Evolutionary conservation across 2,329 filamentous ascomycete genomes (phyloP).

Genomic region (Trichoderma cornu-damae): DNA sequence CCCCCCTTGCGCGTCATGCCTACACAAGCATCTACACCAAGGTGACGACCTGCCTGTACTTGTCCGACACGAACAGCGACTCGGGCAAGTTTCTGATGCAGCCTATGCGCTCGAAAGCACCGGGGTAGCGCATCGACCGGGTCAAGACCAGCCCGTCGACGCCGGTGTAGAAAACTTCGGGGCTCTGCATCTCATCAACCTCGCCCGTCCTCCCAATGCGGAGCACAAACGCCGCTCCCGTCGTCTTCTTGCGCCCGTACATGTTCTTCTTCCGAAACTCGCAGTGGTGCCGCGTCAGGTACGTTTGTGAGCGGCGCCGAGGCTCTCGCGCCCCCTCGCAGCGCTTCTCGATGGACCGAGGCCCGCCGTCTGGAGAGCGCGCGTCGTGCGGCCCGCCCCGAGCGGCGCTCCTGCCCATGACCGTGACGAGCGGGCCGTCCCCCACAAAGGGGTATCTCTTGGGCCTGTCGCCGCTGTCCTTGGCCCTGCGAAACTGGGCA

Average conservation of each 20-base stretch:
- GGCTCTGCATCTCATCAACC: too few species aligned
- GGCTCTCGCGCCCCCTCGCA: not conserved
- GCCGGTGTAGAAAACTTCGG: not conserved
- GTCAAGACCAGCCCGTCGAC: slow-evolving; percentile 11
- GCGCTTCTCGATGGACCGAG: too few species aligned
- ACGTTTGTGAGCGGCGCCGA: not conserved
- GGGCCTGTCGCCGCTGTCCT: not conserved
- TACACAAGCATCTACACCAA: not conserved
- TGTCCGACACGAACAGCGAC: too few species aligned
- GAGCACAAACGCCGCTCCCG: not conserved
- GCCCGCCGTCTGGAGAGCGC: too few species aligned
- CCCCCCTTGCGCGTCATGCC: too few species aligned
- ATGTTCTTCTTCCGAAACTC: not conserved
- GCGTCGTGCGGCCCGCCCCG: not conserved
- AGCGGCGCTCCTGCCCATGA: not conserved
- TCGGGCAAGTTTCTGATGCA: not conserved
- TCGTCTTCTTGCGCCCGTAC: not conserved
- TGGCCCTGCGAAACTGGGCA: not conserved
- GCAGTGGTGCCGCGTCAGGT: not conserved
- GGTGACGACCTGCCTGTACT: too few species aligned
- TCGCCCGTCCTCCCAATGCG: not conserved
- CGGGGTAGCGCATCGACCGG: not conserved
- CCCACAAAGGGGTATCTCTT: not conserved
- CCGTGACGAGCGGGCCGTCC: not conserved
- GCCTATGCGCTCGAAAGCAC: slow-evolving; percentile 2